Base-by-base conservation (phyloP, 495 filamentous ascomycete genomes). In the Neurospora pannonica region DNA sequence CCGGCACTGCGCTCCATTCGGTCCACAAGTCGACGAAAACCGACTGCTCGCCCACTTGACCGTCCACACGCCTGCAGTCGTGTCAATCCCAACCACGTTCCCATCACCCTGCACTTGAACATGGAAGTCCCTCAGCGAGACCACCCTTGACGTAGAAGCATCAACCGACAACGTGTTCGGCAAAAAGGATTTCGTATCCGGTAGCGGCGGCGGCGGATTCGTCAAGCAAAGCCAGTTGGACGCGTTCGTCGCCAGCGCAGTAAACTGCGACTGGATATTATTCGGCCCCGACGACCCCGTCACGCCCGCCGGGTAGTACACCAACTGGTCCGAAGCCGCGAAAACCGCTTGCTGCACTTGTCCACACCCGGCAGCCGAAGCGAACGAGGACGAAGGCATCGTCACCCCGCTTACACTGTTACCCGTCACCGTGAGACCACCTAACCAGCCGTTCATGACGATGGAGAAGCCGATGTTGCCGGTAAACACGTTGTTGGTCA, bases 31-130 rank as follows among this genome's bases (percentile, higher is more conserved):
- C 21, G 43, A 48, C 31, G 75, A 69, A 17, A 28, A 71, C 38
- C 34, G 38, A 21, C 70, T 48, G 28, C 70, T 71, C 2, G 72
- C 73, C 75, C 75, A 76, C 70, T 76, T 76, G 5, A 72, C 70
- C 19, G 71, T 73, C 67, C 71, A 75, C 21, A 73, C 71, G 9
- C 72, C 74, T 24, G 17, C 69, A 0, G 74, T 76, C 19, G 74
- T 76, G 62, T 76, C 75, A 37, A 72, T 42, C n/a, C 75, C 72
- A 15, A 76, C 75, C 11, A 76, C 70, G 62, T 76, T 76, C 10
- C 75, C 75, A 43, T 76, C 75, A n/a, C 75, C 73, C 38, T 76
- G 75, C 42, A 76, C 46, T 38, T 76, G 73, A 17, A 76, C 73
- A 19, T 70, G 73, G 31, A 76, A 76, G 67, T 76, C 48, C 36